Evolutionary conservation across 495 filamentous ascomycete species (phyloP), one percentile per base, ranked within the genome.

Genomic region (Terfezia claveryi): DNA sequence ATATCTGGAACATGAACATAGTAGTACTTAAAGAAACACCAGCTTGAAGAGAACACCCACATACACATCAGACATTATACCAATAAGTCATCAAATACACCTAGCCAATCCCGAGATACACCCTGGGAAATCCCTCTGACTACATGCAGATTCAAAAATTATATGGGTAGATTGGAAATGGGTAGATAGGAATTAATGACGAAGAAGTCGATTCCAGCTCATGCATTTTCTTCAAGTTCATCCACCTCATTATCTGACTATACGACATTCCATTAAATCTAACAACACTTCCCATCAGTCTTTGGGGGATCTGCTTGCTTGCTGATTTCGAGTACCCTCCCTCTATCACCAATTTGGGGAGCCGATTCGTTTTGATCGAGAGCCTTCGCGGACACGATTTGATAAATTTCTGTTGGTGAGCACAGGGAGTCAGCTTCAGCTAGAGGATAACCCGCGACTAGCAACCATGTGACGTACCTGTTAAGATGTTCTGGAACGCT

Each of bases 401-500:
- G 83, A 78, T 96, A 99, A 72, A 99, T 99, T 76, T 96, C 92
- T 98, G 64, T 16, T 51, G 23, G 46, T 51, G 38, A 36, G 41
- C 14, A 54, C 32, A 41, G 37, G 9, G 36, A 14, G 49, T 23
- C 10, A 41, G 52, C 27, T 1, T 36, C 53, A 27, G n/a, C 17
- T n/a, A 4, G 23, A 32, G 23, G n/a, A 32, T 7, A 32, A 32
- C 27, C 27, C 7, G 27, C 7, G 27, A 32, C 27, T 5, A 32
- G 4, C 27, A 5, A 32, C 27, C 7, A 32, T 32, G 27, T 4
- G 27, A 69, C 78, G 50, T 74, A 94, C 91, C 92, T 68, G 92
- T 96, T 66, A 99, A 76, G 67, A 96, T 96, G 68, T 96, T 96
- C 70, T 96, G 91, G 78, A 99, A 99, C 54, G 92, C 91, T 65